These are phyloP conservation scores for Lodderomyces metapsilosis DNA, from an alignment of 1,139 yeast genomes.

Conservation along the genomic window DNA sequence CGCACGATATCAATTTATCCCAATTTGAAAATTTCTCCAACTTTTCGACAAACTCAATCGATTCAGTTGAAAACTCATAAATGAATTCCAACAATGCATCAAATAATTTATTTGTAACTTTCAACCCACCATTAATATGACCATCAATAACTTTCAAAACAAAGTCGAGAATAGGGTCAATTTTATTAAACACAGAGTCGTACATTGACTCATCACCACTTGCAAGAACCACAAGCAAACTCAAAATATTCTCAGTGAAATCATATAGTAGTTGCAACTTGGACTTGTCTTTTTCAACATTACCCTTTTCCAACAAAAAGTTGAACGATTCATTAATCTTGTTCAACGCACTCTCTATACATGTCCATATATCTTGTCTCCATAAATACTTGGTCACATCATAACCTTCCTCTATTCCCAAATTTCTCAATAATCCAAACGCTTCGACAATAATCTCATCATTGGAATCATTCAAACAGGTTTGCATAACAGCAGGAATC, in stretches of 20 bases:
- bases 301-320: slow-evolving; percentile 29
- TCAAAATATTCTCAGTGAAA: slow-evolving; percentile 70
- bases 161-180: slow-evolving; percentile 41
- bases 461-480: slow-evolving; percentile 62
- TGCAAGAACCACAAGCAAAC: slow-evolving; percentile 66
- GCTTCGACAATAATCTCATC: slow-evolving; percentile 78
- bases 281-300: slow-evolving; percentile 33
- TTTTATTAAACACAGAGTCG: slow-evolving; percentile 45
- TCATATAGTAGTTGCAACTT: slow-evolving; percentile 54
- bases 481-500: slow-evolving; percentile 60
- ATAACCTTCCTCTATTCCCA: slow-evolving; percentile 87
- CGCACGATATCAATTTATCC: slow-evolving; percentile 10
- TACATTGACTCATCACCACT: slow-evolving; percentile 63
- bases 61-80: slow-evolving; percentile 66
- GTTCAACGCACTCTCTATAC: slow-evolving; percentile 48
- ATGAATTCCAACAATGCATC: slow-evolving; percentile 58
- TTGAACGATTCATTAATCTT: slow-evolving; percentile 51
- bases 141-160: slow-evolving; percentile 41
- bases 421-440: slow-evolving; percentile 74
- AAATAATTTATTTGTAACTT: slow-evolving; percentile 43
- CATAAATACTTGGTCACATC: slow-evolving; percentile 73
- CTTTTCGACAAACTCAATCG: slow-evolving; percentile 52
- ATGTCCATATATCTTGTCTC: slow-evolving; percentile 74
- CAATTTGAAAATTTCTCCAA: slow-evolving; percentile 15
- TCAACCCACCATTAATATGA: slow-evolving; percentile 23